A percentile compares a stretch with the other conserved stretches of the same genome.
These are phyloP conservation scores for Hymenoscyphus albidus DNA, from an alignment of 2,329 filamentous ascomycete species.

Conservation along the genomic window DNA sequence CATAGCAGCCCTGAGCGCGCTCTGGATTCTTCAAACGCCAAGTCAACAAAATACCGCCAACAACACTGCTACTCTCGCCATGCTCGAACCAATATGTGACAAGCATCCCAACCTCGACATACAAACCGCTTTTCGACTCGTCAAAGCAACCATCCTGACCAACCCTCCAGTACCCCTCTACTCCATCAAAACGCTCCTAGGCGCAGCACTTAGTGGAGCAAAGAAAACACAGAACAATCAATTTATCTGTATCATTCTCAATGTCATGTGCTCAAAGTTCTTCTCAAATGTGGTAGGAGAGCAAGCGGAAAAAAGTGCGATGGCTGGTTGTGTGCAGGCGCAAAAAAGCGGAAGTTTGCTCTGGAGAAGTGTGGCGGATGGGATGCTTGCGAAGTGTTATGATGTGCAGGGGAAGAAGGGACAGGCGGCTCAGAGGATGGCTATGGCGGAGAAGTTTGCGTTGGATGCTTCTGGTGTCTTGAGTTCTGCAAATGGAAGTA, in stretches of 20 bases:
- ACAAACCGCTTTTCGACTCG: constrained; percentile 70
- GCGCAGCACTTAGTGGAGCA: constrained; percentile 66
- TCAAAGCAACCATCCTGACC: constrained; percentile 64
- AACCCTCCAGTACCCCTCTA: constrained; percentile 64
- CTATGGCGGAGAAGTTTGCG: constrained; percentile 37
- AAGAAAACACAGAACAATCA: constrained; percentile 70
- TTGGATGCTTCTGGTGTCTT: not conserved
- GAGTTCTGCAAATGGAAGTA: not conserved
- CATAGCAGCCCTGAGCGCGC: constrained; percentile 62
- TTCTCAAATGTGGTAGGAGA: constrained; percentile 59
- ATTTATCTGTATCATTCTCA: constrained; percentile 77
- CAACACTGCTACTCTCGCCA: constrained; percentile 58
- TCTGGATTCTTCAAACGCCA: constrained; percentile 68
- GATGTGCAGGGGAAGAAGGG: constrained; percentile 64
- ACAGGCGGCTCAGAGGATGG: constrained; percentile 45
- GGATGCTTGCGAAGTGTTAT: constrained; percentile 71
- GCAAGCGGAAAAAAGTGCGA: constrained; percentile 72
- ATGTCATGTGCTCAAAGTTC: constrained; percentile 77
- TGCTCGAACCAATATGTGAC: constrained; percentile 63
- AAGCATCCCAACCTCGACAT: constrained; percentile 72
- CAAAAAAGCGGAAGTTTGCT: constrained; percentile 66
- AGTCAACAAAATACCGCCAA: constrained; percentile 53
- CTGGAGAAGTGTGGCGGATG: constrained; percentile 78
- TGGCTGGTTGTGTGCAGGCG: constrained; percentile 64
- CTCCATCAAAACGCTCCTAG: constrained; percentile 74